These are phyloP conservation scores for Kodamaea suecica DNA, from an alignment of 1,139 yeast species.

Conservation along the genomic window DNA sequence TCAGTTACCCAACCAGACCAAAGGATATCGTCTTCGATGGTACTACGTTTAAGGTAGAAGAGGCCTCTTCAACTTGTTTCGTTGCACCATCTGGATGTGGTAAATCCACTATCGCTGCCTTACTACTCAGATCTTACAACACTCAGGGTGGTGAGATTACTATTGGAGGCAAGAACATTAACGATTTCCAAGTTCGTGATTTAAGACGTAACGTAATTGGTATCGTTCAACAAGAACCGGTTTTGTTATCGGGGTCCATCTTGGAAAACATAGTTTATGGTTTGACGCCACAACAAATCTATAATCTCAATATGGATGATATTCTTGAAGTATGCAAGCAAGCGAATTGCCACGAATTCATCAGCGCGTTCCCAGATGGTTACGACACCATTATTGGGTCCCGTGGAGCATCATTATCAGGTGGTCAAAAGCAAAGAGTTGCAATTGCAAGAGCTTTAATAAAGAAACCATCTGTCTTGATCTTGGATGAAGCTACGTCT, in stretches of 20 bases:
- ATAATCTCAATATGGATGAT: slow-evolving; percentile 38
- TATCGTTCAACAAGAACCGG: slow-evolving; percentile 87
- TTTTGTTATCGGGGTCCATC: slow-evolving; percentile 73
- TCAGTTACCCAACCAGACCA: slow-evolving; percentile 88
- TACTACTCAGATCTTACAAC: slow-evolving; percentile 68
- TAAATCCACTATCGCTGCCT: slow-evolving; percentile 77
- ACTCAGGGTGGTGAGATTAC: slow-evolving; percentile 54
- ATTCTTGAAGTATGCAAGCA: slow-evolving; percentile 42
- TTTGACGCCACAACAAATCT: slow-evolving; percentile 52
- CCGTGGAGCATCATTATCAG: slow-evolving; percentile 61
- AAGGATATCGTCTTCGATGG: slow-evolving; percentile 64
- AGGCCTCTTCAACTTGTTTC: slow-evolving; percentile 80
- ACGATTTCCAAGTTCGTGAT: slow-evolving; percentile 64
- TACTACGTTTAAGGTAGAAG: slow-evolving; percentile 56
- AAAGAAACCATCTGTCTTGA: slow-evolving; percentile 57
- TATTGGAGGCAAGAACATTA: slow-evolving; percentile 66
- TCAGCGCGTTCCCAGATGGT: slow-evolving; percentile 48
- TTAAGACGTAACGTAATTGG: slow-evolving; percentile 70
- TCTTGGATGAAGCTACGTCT: slow-evolving; percentile 77
- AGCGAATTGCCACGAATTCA: slow-evolving; percentile 58
- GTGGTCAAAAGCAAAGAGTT: slow-evolving; percentile 89
- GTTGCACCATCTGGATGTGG: slow-evolving; percentile 95
- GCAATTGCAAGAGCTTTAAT: slow-evolving; percentile 83
- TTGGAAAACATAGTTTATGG: slow-evolving; percentile 81
- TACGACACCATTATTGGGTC: slow-evolving; percentile 54